Conservation (phyloP, 768 basidiomycete genomes). For the Suillus placidus region DNA sequence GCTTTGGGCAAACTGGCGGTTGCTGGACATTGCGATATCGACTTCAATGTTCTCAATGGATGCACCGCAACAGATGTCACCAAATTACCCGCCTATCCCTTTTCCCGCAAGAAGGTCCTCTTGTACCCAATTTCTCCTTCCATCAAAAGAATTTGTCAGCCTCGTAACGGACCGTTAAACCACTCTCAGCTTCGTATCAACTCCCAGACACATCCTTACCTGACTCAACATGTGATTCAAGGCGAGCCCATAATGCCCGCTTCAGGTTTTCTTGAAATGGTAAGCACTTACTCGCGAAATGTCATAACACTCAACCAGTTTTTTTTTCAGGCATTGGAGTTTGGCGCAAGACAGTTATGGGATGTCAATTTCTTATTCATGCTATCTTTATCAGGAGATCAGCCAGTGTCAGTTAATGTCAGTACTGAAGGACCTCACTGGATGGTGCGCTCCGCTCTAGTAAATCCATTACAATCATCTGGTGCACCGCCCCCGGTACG, state of each 20-base stretch:
- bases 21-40: constrained; percentile 33
- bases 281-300: constrained; percentile 16
- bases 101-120: constrained; percentile 29
- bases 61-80: constrained; percentile 6
- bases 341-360: constrained; percentile 7
- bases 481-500: neutral
- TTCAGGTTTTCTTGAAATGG: constrained; percentile 46
- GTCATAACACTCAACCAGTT: too few relatives aligned
- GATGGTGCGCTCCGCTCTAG: neutral
- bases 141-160: constrained; percentile 22
- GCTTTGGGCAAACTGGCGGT: constrained; percentile 32
- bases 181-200: constrained; percentile 39
- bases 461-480: neutral
- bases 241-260: constrained; percentile 51
- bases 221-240: constrained; percentile 48
- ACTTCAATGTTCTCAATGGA: constrained; percentile 36
- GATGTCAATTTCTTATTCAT: constrained; percentile 6
- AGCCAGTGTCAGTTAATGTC: constrained; percentile 1
- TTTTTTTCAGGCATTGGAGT: constrained; percentile 5
- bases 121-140: constrained; percentile 17
- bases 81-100: constrained; percentile 20
- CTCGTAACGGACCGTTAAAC: constrained; percentile 41
- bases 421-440: neutral
- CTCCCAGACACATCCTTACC: constrained; percentile 38
- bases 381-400: constrained; percentile 4